Evolutionary conservation across 83 land plant species (phyloP), one percentile per base, ranked within the genome.

Genomic region (Isoetes engelmannii): DNA sequence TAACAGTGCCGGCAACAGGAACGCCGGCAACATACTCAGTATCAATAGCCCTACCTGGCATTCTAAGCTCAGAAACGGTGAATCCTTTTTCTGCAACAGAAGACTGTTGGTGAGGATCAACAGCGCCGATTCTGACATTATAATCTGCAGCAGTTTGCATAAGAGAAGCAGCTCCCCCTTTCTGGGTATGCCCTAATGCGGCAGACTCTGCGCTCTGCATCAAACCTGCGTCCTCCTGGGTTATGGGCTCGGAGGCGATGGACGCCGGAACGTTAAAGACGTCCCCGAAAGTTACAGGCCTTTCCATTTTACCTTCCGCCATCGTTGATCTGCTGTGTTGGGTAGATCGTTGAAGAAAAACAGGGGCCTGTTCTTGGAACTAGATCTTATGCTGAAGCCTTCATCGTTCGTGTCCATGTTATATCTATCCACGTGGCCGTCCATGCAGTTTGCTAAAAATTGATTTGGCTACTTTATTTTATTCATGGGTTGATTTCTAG

Each of bases 101-200:
- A 7, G 77, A 66, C 57, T 67, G 57, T 7, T 72, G 79, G 4
- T 28, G 43, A 7, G 63, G 66, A 3, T 69, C 60, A 28, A 85
- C 79, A 44, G 57, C 12, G 0, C 86, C 89, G 0, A 71, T 72
- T 21, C 47, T 59, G 74, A 78, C 80, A 48, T 88, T 88, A 0
- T 7, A 41, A 4, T 70, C 54, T 3, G 92, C 92, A n/a, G 88
- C 92, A 0, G 82, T 19, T 57, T 83, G 86, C 92, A 88, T 88
- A 71, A 54, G 19, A 1, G 84, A 77, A 4, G 92, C 92, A 0
- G 77, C 74, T 0, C 88, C 81, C 13, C 77, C 84, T 20, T 74
- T 79, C 53, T 71, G 82, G 1, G 84, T 83, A 45, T 72, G 76
- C 4, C 88, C 86, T 4, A 84, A 65, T 15, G 81, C 80, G 61